These are phyloP conservation scores for Cladophialophora immunda DNA, from an alignment of 2,329 filamentous ascomycete species.

Conservation along the genomic window DNA sequence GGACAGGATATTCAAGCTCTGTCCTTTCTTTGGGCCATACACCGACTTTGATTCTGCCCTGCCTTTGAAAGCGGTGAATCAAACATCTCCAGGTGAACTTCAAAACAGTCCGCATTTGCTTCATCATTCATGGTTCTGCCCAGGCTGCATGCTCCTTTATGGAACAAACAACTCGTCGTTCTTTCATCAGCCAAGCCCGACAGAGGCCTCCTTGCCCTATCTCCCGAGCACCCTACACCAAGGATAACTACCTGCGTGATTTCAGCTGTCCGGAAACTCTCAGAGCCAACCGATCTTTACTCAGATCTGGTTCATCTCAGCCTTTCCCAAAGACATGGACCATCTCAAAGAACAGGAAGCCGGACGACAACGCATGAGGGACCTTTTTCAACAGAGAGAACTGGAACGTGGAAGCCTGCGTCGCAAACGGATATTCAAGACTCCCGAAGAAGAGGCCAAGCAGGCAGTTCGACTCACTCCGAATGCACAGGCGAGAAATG, in stretches of 20 bases:
- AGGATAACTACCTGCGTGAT: not conserved
- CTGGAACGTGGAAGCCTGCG: slow-evolving; percentile 6
- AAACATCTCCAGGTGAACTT: not conserved
- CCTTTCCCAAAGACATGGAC: not conserved
- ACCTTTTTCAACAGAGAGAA: slow-evolving; percentile 8
- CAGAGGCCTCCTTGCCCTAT: not conserved
- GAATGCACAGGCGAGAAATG: not conserved
- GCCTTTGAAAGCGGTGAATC: not conserved
- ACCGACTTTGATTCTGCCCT: not conserved
- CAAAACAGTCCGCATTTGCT: not conserved
- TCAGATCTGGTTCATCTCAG: not conserved
- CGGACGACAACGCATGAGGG: not conserved
- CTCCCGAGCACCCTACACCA: not conserved
- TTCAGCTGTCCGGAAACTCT: not conserved
- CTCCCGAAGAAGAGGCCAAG: slow-evolving; percentile 6
- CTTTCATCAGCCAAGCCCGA: not conserved
- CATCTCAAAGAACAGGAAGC: not conserved
- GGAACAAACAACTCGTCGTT: slow-evolving; percentile 2
- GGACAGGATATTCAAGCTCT: not conserved
- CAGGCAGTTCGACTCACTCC: not conserved
- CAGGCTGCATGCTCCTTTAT: not conserved
- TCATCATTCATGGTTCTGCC: not conserved
- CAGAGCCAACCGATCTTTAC: not conserved
- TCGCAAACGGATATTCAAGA: slow-evolving; percentile 13
- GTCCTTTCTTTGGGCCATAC: not conserved